Conservation (phyloP, 768 basidiomycete genomes). For the Tylopilus balloui region DNA sequence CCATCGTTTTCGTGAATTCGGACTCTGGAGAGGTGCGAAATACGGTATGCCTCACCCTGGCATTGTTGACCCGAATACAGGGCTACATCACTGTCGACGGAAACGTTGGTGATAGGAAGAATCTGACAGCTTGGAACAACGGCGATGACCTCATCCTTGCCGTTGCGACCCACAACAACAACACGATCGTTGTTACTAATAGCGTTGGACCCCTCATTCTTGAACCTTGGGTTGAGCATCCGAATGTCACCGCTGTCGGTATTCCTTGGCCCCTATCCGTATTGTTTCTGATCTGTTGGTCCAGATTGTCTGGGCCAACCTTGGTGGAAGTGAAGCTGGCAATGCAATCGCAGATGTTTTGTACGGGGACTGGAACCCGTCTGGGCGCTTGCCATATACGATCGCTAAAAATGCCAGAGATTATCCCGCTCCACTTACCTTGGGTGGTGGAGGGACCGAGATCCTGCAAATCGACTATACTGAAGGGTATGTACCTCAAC, state of each 20-base stretch:
- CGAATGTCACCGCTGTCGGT: slow-evolving; percentile 67
- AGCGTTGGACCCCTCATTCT: slow-evolving; percentile 67
- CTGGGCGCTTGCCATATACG: slow-evolving; percentile 65
- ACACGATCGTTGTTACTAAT: slow-evolving; percentile 79
- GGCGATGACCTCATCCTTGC: slow-evolving; percentile 41
- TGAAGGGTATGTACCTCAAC: slow-evolving; percentile 36
- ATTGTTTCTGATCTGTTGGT: slow-evolving; percentile 13
- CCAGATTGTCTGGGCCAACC: slow-evolving; percentile 45
- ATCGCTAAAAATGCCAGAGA: slow-evolving; percentile 58
- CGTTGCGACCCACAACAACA: slow-evolving; percentile 64
- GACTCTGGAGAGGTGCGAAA: slow-evolving; percentile 70
- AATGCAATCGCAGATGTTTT: slow-evolving; percentile 74
- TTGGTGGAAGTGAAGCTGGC: slow-evolving; percentile 74
- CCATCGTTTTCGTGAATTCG: slow-evolving; percentile 76
- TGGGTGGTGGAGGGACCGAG: slow-evolving; percentile 22
- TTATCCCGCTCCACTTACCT: slow-evolving; percentile 42
- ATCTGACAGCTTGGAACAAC: slow-evolving; percentile 38
- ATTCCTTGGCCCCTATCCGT: slow-evolving; percentile 29
- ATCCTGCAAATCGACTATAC: slow-evolving; percentile 55
- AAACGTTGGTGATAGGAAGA: slow-evolving; percentile 38
- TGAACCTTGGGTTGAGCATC: slow-evolving; percentile 71
- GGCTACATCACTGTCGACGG: slow-evolving; percentile 56
- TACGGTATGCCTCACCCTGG: not conserved
- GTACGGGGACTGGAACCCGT: slow-evolving; percentile 73
- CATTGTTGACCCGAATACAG: slow-evolving; percentile 19